Base-by-base conservation (phyloP, 805 yeast species). In the Saccharomycopsis javanensis region DNA sequence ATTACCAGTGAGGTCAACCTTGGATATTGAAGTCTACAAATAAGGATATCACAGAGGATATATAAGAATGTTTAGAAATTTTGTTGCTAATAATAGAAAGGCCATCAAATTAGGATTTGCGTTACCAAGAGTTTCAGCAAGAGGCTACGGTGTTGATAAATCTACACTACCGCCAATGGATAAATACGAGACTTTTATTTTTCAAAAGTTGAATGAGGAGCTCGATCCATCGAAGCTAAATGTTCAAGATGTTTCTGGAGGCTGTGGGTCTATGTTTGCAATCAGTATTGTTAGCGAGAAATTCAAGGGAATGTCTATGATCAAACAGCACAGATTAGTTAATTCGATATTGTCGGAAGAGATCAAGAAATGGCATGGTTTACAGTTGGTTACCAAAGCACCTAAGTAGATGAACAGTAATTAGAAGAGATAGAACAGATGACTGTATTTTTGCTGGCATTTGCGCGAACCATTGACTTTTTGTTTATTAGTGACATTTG, bases 221-320 rank as follows among this genome's bases (percentile, higher is more conserved):
- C 50, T 59, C 13, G 57, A 59, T 27, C 62, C 63, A 4, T 56
- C 51, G 4, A 38, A 28, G 23, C 45, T 61, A 15, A 42, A 46
- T 10, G 62, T 59, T 16, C 38, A 35, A 5, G 63, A 61, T 45
- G 60, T 57, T 4, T 59, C 62, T 13, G 98, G 92, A 18, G 99
- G 99, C 0, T 94, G 99, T 71, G 99, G 99, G 0, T 90, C 97
- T 5, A 94, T 94, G 99, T 94, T 89, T 72, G 89, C 96, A 52
- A 92, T 94, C 54, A 73, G 77, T 58, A 79, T 94, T 16, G 86
- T 83, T 51, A 83, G 94, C 55, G 76, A 75, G 1, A 73, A 80
- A 65, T 94, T 94, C 71, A 81, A 86, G 64, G 96, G 96, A 0
- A 67, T 88, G 50, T 74, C 88, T 1, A 88, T 88, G 83, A 77